Conservation (phyloP, 495 filamentous ascomycete species). For the Elaphomyces granulatus region DNA sequence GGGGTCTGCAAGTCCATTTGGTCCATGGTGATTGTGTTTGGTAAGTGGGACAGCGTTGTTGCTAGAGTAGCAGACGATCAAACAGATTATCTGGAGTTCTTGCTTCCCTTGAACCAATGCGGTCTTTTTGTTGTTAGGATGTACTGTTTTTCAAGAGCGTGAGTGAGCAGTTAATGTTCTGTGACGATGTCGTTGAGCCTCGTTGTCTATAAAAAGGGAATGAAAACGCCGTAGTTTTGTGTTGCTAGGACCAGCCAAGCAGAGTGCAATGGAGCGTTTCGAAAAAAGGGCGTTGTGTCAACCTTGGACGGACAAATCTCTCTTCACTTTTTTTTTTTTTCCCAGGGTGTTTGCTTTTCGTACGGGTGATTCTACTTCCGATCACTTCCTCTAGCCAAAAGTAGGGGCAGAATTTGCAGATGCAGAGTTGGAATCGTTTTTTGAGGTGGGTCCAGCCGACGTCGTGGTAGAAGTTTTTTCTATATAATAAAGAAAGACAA, state of each 20-base stretch:
- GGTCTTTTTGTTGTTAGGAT: background rate
- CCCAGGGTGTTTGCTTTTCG: too few relatives aligned
- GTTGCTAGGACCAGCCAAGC: too few relatives aligned
- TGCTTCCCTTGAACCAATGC: background rate
- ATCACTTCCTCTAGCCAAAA: too few relatives aligned
- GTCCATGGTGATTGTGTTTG: slow-evolving; percentile 11
- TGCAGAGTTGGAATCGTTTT: background rate
- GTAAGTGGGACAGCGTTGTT: slow-evolving; percentile 4
- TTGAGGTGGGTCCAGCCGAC: background rate
- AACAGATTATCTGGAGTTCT: too few relatives aligned
- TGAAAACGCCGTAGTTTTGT: too few relatives aligned
- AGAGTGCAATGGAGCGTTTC: too few relatives aligned
- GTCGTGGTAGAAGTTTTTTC: background rate
- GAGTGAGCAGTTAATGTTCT: slow-evolving; percentile 4
- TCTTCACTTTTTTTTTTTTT: too few relatives aligned
- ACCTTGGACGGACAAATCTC: too few relatives aligned
- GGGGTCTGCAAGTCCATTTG: slow-evolving; percentile 27
- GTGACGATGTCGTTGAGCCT: slow-evolving; percentile 17
- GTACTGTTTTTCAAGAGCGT: slow-evolving; percentile 2
- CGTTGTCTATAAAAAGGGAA: background rate
- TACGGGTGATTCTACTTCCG: too few relatives aligned
- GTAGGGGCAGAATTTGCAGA: slow-evolving; percentile 17
- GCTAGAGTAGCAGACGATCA: slow-evolving; percentile 3
- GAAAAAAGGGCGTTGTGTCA: too few relatives aligned
- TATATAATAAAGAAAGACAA: slow-evolving; percentile 4